Evolutionary conservation across 1,284 basidiomycete species (phyloP).

Genomic region (Sporisorium graminicola): DNA sequence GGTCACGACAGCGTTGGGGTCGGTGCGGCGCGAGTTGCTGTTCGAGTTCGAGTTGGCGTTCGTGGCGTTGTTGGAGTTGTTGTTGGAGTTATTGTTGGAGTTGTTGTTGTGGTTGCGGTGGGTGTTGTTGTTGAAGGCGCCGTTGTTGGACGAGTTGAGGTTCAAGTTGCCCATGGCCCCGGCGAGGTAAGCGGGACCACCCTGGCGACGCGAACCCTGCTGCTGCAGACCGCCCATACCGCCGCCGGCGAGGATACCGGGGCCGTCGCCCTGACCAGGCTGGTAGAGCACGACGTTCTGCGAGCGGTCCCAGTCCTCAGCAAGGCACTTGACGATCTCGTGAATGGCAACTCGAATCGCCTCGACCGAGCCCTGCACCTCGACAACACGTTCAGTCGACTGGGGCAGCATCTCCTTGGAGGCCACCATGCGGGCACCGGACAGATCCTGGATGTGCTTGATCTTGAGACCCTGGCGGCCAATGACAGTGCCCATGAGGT

Average conservation of each 20-base stretch:
- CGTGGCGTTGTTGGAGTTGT: conserved; percentile 57
- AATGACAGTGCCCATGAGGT: conserved; percentile 70
- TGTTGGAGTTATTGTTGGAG: conserved; percentile 56
- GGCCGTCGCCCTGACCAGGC: conserved; percentile 73
- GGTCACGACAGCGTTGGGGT: conserved; percentile 61
- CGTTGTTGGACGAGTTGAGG: conserved; percentile 23
- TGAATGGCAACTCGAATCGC: conserved; percentile 90
- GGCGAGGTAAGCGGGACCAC: conserved; percentile 70
- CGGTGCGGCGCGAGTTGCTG: conserved; percentile 38
- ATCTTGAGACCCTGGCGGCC: conserved; percentile 70
- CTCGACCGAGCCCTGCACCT: conserved; percentile 92
- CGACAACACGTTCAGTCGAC: conserved; percentile 81
- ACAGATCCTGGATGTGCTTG: conserved; percentile 70
- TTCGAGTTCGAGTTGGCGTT: conserved; percentile 6
- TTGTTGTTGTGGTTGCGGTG: conserved; percentile 3
- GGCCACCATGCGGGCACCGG: conserved; percentile 69
- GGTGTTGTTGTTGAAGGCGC: conserved; percentile 59
- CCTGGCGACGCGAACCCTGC: conserved; percentile 58
- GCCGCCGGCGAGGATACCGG: conserved; percentile 73
- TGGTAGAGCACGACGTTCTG: conserved; percentile 86
- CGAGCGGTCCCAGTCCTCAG: conserved; percentile 96
- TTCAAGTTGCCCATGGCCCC: conserved; percentile 47
- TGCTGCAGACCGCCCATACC: conserved; percentile 65
- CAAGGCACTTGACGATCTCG: conserved; percentile 93
- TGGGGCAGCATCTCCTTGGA: conserved; percentile 70